phyloP scores from a whole-genome alignment of 768 basidiomycete genomes.

The Peribolospora kevripleyi region DNA sequence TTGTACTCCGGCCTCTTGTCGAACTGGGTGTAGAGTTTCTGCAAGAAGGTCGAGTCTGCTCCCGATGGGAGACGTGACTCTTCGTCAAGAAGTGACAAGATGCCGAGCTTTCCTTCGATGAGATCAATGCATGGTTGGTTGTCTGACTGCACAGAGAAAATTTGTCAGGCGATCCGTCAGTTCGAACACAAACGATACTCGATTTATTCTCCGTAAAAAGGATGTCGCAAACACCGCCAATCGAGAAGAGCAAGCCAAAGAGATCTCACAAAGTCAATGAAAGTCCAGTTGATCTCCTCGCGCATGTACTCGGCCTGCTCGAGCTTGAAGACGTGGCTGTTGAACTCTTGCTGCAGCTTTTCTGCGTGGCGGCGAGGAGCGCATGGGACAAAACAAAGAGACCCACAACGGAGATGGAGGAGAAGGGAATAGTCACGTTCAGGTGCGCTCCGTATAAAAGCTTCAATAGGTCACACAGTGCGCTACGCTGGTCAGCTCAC shows the following conservation, averaged over 20 bases:
- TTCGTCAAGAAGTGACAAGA: slow-evolving; percentile 82
- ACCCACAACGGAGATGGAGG: too few relatives aligned
- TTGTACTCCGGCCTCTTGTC: slow-evolving; percentile 53
- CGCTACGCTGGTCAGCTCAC: slow-evolving; percentile 10
- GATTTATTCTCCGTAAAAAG: too few relatives aligned
- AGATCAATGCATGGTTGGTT: slow-evolving; percentile 98
- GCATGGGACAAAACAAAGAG: too few relatives aligned
- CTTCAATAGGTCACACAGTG: not conserved
- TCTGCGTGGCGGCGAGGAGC: slow-evolving; percentile 15
- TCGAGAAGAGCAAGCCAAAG: too few relatives aligned
- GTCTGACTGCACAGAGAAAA: slow-evolving; percentile 23
- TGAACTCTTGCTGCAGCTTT: slow-evolving; percentile 97
- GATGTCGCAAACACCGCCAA: too few relatives aligned
- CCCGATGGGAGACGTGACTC: slow-evolving; percentile 90
- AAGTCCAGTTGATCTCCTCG: slow-evolving; percentile 97
- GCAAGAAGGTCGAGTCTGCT: slow-evolving; percentile 72
- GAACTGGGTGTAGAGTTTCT: slow-evolving; percentile 71
- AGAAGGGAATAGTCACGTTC: too few relatives aligned
- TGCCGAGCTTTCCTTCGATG: slow-evolving; percentile 89
- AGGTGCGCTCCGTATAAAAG: too few relatives aligned
- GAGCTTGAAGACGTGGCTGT: slow-evolving; percentile 95
- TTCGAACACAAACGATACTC: too few relatives aligned
- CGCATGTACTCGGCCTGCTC: slow-evolving; percentile 99
- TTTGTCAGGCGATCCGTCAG: too few relatives aligned
- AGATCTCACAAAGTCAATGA: slow-evolving; percentile 59